Evolutionary conservation across 129 eudicot species (phyloP).

Genomic region (Tagetes erecta): DNA sequence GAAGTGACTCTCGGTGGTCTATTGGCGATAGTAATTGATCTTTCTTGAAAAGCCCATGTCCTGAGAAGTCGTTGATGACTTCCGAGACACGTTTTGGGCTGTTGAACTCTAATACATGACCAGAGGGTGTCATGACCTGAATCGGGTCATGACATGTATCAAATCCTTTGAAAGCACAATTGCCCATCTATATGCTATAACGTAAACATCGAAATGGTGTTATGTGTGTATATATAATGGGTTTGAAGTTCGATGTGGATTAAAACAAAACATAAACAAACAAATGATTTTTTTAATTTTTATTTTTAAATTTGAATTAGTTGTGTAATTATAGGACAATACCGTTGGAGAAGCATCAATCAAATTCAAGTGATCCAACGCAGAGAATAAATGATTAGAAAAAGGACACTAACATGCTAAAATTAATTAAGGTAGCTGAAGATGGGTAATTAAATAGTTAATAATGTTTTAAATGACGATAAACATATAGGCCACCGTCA

Average conservation of each 20-base stretch:
- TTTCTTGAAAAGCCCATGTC: conserved; percentile 47
- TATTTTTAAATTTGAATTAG: conserved; percentile 29
- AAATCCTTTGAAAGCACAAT: conserved; percentile 56
- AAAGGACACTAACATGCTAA: conserved; percentile 29
- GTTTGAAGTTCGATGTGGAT: conserved; percentile 26
- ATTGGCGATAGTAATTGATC: conserved; percentile 30
- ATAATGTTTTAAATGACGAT: conserved; percentile 9
- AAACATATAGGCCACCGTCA: conserved; percentile 12
- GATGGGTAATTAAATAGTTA: conserved; percentile 22
- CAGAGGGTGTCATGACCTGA: conserved; percentile 48
- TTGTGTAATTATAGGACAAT: conserved; percentile 28
- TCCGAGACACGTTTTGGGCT: conserved; percentile 53
- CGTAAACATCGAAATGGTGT: conserved; percentile 9
- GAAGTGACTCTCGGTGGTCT: conserved; percentile 39
- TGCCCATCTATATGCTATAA: conserved; percentile 50
- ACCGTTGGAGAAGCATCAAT: conserved; percentile 42
- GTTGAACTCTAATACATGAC: conserved; percentile 39
- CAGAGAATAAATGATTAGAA: conserved; percentile 28
- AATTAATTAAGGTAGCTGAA: conserved; percentile 3
- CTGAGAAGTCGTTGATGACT: conserved; percentile 43
- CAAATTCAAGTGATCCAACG: conserved; percentile 30
- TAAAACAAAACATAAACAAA: conserved; percentile 14
- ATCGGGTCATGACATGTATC: conserved; percentile 26
- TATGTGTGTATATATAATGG: conserved; percentile 16
- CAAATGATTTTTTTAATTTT: not conserved